Percentiles rank a stretch among this genome's conserved stretches.
Evolutionary conservation across 2,329 filamentous ascomycete species (phyloP).

Genomic region (Colletotrichum limetticola): DNA sequence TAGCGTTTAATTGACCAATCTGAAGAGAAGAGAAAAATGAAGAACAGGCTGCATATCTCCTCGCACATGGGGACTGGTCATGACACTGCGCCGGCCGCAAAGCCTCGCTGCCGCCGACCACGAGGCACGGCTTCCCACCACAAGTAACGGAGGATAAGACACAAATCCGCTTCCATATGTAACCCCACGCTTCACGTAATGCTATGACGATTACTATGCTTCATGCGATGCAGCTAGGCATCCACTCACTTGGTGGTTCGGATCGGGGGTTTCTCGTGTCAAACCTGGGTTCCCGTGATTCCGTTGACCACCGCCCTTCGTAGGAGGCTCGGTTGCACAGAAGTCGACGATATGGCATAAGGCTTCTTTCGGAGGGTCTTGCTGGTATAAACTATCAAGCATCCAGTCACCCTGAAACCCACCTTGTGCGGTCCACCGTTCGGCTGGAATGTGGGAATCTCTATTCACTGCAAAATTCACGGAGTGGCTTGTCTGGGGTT

Average conservation of each 20-base stretch:
- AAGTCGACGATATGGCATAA: slow-evolving; percentile 5
- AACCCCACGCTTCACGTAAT: slow-evolving; percentile 14
- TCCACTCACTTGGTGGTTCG: neutral
- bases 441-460: slow-evolving; percentile 7
- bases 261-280: too few relatives aligned
- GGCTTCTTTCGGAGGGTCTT: neutral
- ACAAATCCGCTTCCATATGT: neutral
- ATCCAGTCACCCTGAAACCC: slow-evolving; percentile 22
- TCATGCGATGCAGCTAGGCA: neutral
- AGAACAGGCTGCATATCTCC: neutral
- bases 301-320: neutral
- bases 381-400: slow-evolving; percentile 4
- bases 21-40: neutral
- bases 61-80: neutral
- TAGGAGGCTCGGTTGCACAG: neutral
- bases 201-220: neutral
- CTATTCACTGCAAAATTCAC: neutral
- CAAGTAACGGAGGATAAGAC: slow-evolving; percentile 2
- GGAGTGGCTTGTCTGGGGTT: neutral
- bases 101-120: neutral
- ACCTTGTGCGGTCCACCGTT: neutral
- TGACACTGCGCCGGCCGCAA: neutral
- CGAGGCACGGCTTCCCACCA: neutral
- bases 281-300: neutral
- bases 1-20: slow-evolving; percentile 19